Evolutionary conservation across 495 filamentous ascomycete genomes (phyloP), one percentile per base, ranked within the genome.

Genomic region (Friedmanniomyces simplex): DNA sequence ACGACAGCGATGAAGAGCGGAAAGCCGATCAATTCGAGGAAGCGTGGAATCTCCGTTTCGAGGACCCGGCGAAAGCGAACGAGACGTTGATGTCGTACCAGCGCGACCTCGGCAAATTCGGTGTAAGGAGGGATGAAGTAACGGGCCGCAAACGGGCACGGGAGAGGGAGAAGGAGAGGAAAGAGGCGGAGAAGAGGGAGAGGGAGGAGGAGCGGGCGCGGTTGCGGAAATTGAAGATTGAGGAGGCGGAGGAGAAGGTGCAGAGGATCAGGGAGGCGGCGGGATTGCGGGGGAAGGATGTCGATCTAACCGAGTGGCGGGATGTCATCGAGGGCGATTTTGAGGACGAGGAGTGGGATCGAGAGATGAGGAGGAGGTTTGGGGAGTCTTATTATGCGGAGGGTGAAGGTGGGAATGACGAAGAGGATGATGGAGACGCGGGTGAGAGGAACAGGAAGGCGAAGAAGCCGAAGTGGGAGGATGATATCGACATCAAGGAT

Each of bases 21-120:
- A 78, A 82, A 25, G 91, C 91, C 34, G 93, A 98, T 25, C 80
- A 80, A 26, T 90, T 89, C 62, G 93, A 98, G 68, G 79, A 85
- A 53, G 91, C 89, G n/a, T 98, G 94, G 74, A 98, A 98, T 70
- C 74, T 96, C 70, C 86, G 93, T 24, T 98, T 98, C 64, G 93
- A 98, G 66, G 86, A 98, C 63, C 89, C 93, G 0, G 77, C 76
- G 63, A 85, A 83, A 60, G 79, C 85, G 58, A 95, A 96, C 62
- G 88, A 95, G 65, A 81, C 85, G 51, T 68, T 96, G 1, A 81
- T 84, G 59, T 88, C 91, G 11, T 91, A 95, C 70, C 83, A 90
- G 54, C 83, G 93, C 80, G 89, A 94, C 67, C 76, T 86, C 26
- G 84, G 85, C 41, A 81, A 81, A 45, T 83, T 86, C 45, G 89